These are phyloP conservation scores for Paramyrothecium roridum DNA, from an alignment of 2,329 filamentous ascomycete genomes.

Conservation along the genomic window DNA sequence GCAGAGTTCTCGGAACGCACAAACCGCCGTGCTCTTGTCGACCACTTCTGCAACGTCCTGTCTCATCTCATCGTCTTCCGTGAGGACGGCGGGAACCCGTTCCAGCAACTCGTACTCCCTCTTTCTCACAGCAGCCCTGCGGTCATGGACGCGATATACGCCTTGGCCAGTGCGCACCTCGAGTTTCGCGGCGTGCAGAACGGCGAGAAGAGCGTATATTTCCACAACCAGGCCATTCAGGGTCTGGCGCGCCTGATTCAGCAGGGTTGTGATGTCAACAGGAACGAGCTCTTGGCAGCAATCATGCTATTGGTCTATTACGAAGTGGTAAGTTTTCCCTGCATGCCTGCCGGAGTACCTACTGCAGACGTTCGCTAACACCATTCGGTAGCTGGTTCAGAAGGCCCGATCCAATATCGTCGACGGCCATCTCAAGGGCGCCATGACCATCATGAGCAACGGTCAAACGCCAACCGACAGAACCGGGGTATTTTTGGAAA, in stretches of 20 bases:
- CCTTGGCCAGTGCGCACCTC: conserved; percentile 78
- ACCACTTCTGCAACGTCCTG: conserved; percentile 62
- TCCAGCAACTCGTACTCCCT: conserved; percentile 61
- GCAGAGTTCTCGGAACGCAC: conserved; percentile 53
- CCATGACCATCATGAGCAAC: conserved; percentile 57
- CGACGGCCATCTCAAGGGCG: conserved; percentile 58
- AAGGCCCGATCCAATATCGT: conserved; percentile 58
- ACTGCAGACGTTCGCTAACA: conserved; percentile 7
- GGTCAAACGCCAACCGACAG: conserved; percentile 41
- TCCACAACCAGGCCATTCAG: conserved; percentile 58
- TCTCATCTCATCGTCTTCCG: conserved; percentile 64
- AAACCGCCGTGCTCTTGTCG: conserved; percentile 53
- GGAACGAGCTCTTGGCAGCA: conserved; percentile 57
- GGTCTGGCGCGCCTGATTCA: conserved; percentile 56
- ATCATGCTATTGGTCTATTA: conserved; percentile 63
- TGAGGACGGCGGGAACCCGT: conserved; percentile 60
- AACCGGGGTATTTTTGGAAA: conserved; percentile 55
- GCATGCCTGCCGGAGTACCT: neutral
- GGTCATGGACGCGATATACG: conserved; percentile 81
- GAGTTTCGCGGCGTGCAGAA: conserved; percentile 59
- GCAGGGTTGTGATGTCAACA: conserved; percentile 43
- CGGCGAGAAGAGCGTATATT: conserved; percentile 53
- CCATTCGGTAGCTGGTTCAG: conserved; percentile 50
- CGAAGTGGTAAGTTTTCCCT: conserved; percentile 51
- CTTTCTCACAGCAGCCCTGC: conserved; percentile 52